Evolutionary conservation across 2,329 filamentous ascomycete genomes (phyloP), one percentile per base, ranked within the genome.

Genomic region (Aureobasidium sp.): DNA sequence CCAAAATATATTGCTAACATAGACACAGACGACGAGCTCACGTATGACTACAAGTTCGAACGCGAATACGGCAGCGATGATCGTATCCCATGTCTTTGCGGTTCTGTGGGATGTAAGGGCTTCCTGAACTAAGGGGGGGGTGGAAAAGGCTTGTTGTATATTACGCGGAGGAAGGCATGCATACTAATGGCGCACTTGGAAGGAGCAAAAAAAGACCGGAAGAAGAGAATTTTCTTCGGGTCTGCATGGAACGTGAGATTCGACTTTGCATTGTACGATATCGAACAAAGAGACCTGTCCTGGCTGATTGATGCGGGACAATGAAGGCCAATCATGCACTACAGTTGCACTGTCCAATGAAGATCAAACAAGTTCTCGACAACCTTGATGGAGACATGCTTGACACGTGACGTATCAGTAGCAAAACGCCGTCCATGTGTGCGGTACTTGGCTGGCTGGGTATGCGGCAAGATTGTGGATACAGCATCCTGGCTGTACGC

Each of bases 21-120:
- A 34, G 5, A 34, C 59, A 64, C 71, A 99, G 94, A 97, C 74
- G 94, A 99, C 78, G 94, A 99, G 80, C 86, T 99, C 74, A 99
- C 94, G 2, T 99, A 99, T 79, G 94, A 99, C 79, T 99, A 99
- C 83, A 99, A 99, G 76, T 99, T 99, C 75, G 94, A 99, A 79
- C 89, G 94, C 69, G 94, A 99, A 77, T 90, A 95, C 71, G 91
- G 91, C 70, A 95, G 91, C 68, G 85, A 91, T 65, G 94, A 99
- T 75, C 90, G 94, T 66, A 97, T 99, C 69, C 94, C 94, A 55
- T 99, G 94, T 79, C 86, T 99, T 55, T 99, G 94, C 75, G 94
- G 94, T 63, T 97, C 93, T 45, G 86, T 92, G 34, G 91, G 91
- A 52, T 99, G 94, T 81, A 99, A 99, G 81, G 94, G 94, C 65